These are phyloP conservation scores for Daldinia concentrica DNA, from an alignment of 495 filamentous ascomycete species.

Conservation along the genomic window DNA sequence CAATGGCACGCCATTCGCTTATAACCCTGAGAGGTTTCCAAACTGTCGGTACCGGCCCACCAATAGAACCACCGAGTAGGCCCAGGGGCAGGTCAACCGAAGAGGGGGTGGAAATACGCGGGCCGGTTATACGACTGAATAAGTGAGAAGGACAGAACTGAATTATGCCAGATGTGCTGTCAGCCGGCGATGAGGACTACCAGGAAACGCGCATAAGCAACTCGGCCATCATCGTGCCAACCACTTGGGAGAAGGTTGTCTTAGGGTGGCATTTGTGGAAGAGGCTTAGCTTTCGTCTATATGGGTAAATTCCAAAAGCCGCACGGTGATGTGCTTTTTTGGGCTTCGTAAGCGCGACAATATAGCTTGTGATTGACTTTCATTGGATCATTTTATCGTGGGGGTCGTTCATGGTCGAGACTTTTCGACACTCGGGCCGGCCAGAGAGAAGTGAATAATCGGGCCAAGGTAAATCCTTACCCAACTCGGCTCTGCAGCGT, in stretches of 20 bases:
- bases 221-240: conserved; percentile 22
- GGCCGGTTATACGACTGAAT: conserved; percentile 29
- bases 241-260: conserved; percentile 16
- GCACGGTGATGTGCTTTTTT: conserved; percentile 23
- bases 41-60: conserved; percentile 25
- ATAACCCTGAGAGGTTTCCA: conserved; percentile 24
- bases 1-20: conserved; percentile 28
- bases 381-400: conserved; percentile 31
- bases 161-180: conserved; percentile 34
- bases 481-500: conserved; percentile 18
- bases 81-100: conserved; percentile 28
- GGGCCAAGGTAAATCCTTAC: conserved; percentile 28
- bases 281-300: conserved; percentile 24
- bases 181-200: conserved; percentile 22
- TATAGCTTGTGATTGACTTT: conserved; percentile 7
- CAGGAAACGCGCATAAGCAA: conserved; percentile 5
- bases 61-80: conserved; percentile 21
- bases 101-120: conserved; percentile 32
- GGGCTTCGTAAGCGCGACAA: conserved; percentile 29
- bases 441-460: conserved; percentile 14
- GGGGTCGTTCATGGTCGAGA: conserved; percentile 35
- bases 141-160: conserved; percentile 11
- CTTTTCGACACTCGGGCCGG: conserved; percentile 37
- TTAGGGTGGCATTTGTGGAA: conserved; percentile 9
- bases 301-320: conserved; percentile 1